phyloP scores from a whole-genome alignment of 2,329 filamentous ascomycete species.

The Colletotrichum tropicale region DNA sequence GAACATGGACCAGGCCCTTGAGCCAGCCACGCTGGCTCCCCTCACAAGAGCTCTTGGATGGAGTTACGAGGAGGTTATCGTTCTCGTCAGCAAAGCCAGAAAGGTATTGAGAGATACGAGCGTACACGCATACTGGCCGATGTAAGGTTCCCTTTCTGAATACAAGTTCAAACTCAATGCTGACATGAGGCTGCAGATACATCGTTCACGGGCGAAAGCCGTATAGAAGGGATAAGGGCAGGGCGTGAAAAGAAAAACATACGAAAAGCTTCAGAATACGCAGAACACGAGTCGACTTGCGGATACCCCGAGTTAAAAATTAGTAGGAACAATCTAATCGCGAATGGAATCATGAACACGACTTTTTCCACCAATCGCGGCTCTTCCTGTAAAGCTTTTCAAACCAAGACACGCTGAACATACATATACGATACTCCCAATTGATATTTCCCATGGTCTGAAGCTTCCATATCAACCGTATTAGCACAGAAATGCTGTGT shows the following conservation, averaged over 20 bases:
- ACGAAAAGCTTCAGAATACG: background rate
- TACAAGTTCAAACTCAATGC: background rate
- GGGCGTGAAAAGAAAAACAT: background rate
- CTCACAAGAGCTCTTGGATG: constrained; percentile 41
- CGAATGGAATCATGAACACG: background rate
- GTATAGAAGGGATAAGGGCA: background rate
- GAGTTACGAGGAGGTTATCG: constrained; percentile 30
- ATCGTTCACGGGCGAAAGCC: constrained; percentile 4
- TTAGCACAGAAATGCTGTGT: background rate
- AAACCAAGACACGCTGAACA: background rate
- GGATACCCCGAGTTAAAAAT: background rate
- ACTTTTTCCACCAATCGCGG: background rate
- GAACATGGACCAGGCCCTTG: constrained; percentile 33
- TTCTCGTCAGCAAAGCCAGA: constrained; percentile 25
- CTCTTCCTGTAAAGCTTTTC: background rate
- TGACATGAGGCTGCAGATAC: background rate
- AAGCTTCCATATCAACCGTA: background rate
- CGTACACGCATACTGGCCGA: constrained; percentile 28
- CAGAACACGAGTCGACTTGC: background rate
- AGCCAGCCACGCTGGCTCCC: constrained; percentile 37
- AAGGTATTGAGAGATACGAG: constrained; percentile 25
- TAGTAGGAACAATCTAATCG: background rate
- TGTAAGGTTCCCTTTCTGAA: background rate
- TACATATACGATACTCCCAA: background rate
- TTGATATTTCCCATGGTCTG: background rate